Evolutionary conservation across 495 filamentous ascomycete species (phyloP), one percentile per base, ranked within the genome.

Genomic region (Amphirosellinia nigrospora): DNA sequence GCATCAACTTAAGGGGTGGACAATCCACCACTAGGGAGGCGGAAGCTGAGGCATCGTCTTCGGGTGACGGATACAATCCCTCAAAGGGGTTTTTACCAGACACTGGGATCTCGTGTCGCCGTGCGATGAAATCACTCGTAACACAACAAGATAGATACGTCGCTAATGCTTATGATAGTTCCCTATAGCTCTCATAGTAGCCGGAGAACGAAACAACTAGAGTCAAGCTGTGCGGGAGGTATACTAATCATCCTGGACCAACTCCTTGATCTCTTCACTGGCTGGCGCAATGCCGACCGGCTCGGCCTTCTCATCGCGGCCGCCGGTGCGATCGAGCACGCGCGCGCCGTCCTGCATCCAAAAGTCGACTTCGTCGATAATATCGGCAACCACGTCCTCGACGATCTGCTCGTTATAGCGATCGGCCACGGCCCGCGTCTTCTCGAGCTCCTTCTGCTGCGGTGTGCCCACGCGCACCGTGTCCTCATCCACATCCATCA

Each of bases 401-500:
- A 91, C 94, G 71, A 98, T 95, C 82, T 98, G 94, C 78, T 98
- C 96, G 74, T 92, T 87, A 79, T 93, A 98, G 13, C 96, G 86
- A 67, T 97, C 94, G 7, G 88, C 85, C 28, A 97, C 84, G 1
- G 92, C 82, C 39, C 85, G 82, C 3, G 93, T 60, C 50, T 72
- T 75, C 2, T 72, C 77, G 41, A 70, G 69, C 41, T 66, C 59
- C 50, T 61, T 58, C 41, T 60, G 39, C 28, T 45, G 41, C n/a
- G 28, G 45, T 45, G 64, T 53, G n/a, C 61, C 50, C 19, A 75
- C 71, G 8, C 39, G 61, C 34, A 77, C 74, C 0, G 76, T 78
- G 30, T 74, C 74, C 26, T 73, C 74, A 21, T 71, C 75, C 13
- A 64, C 77, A 52, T 80, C 86, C 11, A 77, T 76, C 86, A 89